A percentile compares a stretch with the other conserved stretches of the same genome.
Conservation (phyloP, 345 rosid genomes). For the Hevea brasiliensis region DNA sequence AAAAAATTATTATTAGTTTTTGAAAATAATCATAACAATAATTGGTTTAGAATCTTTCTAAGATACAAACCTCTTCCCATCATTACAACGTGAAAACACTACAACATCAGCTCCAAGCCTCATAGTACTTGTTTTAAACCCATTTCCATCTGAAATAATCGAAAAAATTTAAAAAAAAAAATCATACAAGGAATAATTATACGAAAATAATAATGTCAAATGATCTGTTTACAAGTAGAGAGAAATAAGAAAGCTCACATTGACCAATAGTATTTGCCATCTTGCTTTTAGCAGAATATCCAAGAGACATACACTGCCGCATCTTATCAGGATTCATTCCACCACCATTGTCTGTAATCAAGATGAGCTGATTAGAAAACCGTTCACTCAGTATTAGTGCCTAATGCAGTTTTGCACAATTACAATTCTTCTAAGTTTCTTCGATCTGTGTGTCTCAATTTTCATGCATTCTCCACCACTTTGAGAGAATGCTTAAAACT, state of each 20-base stretch:
- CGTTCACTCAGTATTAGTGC: neutral
- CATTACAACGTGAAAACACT: constrained; percentile 59
- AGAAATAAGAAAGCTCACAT: constrained; percentile 41
- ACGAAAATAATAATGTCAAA: no score
- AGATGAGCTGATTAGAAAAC: neutral
- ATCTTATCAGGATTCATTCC: constrained; percentile 71
- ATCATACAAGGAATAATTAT: no score
- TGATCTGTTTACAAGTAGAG: no score
- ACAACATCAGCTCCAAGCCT: constrained; percentile 89
- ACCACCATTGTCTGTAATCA: constrained; percentile 69
- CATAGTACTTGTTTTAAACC: constrained; percentile 86
- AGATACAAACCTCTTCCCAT: constrained; percentile 43
- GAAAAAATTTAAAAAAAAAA: no score
- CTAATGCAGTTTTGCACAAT: no score
- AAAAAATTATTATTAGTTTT: neutral
- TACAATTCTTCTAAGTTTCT: no score
- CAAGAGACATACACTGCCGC: constrained; percentile 79
- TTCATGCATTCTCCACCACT: no score
- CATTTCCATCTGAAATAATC: constrained; percentile 64
- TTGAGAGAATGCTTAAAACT: no score
- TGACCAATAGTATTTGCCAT: constrained; percentile 69
- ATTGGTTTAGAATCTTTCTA: neutral
- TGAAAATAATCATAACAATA: neutral
- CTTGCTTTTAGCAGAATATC: constrained; percentile 79
- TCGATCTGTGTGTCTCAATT: no score